Percentiles rank a stretch among this genome's conserved stretches.
These are phyloP conservation scores for Cryptococcus sp. DNA, from an alignment of 1,284 basidiomycete species.

Conservation along the genomic window DNA sequence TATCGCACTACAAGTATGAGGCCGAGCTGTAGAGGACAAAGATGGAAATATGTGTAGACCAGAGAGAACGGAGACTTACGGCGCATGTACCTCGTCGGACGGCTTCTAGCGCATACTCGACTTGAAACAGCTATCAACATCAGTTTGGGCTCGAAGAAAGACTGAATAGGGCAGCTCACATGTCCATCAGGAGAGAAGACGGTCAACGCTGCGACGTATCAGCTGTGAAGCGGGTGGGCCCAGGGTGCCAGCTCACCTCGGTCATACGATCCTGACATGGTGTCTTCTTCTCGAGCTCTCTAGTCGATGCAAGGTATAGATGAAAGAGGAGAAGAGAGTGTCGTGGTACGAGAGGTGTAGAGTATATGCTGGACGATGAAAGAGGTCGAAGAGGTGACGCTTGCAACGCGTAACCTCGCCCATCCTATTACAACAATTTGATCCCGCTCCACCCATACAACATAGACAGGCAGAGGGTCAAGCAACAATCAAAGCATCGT, in stretches of 20 bases:
- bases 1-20: too few relatives aligned
- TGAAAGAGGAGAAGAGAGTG: too few relatives aligned
- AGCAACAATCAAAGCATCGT: too few relatives aligned
- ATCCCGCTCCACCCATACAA: too few relatives aligned
- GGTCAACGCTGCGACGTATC: conserved; percentile 55
- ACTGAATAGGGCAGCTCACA: conserved; percentile 43
- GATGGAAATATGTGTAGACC: background rate
- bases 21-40: background rate
- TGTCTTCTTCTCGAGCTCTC: background rate
- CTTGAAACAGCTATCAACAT: conserved; percentile 49
- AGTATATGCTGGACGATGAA: too few relatives aligned
- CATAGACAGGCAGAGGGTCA: too few relatives aligned
- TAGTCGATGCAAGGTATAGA: too few relatives aligned
- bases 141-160: conserved; percentile 1
- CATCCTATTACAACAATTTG: too few relatives aligned
- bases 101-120: conserved; percentile 97
- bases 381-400: too few relatives aligned
- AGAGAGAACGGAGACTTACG: too few relatives aligned
- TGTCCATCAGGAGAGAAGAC: conserved; percentile 93
- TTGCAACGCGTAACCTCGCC: too few relatives aligned
- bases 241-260: conserved; percentile 40
- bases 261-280: conserved; percentile 49
- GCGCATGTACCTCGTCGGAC: conserved; percentile 97
- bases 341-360: too few relatives aligned
- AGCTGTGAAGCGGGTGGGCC: background rate